Percentiles rank a stretch among this genome's conserved stretches.
Conservation (phyloP, 169 alveolate genomes). For the Babesia microti region DNA sequence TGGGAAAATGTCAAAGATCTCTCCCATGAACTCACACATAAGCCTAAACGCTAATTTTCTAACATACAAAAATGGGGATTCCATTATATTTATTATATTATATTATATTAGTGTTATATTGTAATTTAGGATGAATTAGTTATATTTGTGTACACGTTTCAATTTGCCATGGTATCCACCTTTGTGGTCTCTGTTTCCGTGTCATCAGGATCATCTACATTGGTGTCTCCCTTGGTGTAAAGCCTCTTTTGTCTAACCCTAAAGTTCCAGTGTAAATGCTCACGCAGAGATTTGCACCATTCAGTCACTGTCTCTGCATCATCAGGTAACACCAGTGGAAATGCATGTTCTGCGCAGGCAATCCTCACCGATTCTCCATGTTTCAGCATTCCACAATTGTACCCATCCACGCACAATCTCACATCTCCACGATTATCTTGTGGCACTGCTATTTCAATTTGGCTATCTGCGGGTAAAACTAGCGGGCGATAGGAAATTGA, state of each 20-base stretch:
- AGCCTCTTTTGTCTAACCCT: slow-evolving; percentile 36
- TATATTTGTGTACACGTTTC: no score
- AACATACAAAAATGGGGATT: no score
- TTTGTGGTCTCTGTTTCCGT: no score
- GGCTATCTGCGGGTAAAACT: slow-evolving; percentile 66
- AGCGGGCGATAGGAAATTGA: slow-evolving; percentile 90
- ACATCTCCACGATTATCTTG: slow-evolving; percentile 49
- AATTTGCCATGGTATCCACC: no score
- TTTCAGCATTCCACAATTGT: slow-evolving; percentile 27
- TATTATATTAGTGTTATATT: no score
- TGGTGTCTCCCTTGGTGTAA: slow-evolving; percentile 21
- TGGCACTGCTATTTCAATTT: slow-evolving; percentile 43
- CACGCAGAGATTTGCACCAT: slow-evolving; percentile 39
- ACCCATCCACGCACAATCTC: slow-evolving; percentile 46
- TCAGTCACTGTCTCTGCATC: slow-evolving; percentile 32
- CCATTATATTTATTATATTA: no score
- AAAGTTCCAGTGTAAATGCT: slow-evolving; percentile 46
- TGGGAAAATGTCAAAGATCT: slow-evolving; percentile 87
- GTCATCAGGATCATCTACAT: no score
- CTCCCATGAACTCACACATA: slow-evolving; percentile 62
- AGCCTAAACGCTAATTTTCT: no score
- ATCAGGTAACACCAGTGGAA: slow-evolving; percentile 43
- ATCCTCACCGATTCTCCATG: slow-evolving; percentile 40
- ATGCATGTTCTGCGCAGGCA: slow-evolving; percentile 10
- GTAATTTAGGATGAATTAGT: no score